Conservation (phyloP, 345 rosid genomes). For the Citropsis articulata region DNA sequence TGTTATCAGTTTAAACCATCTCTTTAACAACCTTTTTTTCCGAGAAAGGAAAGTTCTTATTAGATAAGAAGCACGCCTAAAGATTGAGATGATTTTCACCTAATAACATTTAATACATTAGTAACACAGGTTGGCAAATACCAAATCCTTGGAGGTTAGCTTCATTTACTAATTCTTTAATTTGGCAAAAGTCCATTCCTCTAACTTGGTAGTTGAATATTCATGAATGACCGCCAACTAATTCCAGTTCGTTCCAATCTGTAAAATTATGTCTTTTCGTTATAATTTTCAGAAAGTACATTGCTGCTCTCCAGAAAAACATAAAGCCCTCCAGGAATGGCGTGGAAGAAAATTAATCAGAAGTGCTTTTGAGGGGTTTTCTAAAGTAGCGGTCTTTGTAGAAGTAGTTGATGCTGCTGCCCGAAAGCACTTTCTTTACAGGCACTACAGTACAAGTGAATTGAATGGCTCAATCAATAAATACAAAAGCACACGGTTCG, state of each 20-base stretch:
- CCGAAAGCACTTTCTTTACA: no score
- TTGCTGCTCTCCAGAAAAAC: not conserved
- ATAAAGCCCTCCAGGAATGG: no score
- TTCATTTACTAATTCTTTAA: not conserved
- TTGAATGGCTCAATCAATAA: not conserved
- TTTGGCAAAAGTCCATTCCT: not conserved
- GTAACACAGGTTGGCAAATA: not conserved
- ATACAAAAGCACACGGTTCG: not conserved
- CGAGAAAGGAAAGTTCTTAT: not conserved
- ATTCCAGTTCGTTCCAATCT: not conserved
- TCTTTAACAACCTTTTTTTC: not conserved
- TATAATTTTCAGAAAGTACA: not conserved
- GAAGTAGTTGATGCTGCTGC: no score
- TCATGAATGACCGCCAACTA: not conserved
- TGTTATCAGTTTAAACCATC: not conserved
- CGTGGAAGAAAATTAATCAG: not conserved
- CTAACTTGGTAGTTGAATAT: not conserved
- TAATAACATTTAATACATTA: not conserved
- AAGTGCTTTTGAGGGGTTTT: not conserved
- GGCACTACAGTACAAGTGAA: not conserved
- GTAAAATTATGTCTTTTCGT: not conserved
- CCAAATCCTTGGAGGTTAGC: not conserved
- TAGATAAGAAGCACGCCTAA: not conserved
- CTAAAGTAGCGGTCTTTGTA: no score
- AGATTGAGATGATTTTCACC: not conserved